Percentiles rank a stretch among this genome's conserved stretches.
phyloP scores from a whole-genome alignment of 345 rosid species.

The Raphanus sativus region DNA sequence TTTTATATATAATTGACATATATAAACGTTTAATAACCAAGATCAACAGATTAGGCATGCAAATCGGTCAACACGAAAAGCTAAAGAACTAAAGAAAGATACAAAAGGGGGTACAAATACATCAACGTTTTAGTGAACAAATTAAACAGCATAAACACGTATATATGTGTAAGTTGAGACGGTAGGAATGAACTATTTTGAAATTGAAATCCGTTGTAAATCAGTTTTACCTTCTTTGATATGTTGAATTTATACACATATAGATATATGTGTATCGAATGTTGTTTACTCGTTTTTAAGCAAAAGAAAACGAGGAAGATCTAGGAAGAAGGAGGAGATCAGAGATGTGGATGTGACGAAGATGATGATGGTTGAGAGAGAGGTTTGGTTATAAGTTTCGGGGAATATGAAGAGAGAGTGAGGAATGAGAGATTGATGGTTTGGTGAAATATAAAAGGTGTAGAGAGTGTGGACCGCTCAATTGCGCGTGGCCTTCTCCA shows the following conservation, averaged over 20 bases:
- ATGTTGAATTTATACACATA: neutral
- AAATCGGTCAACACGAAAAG: slow-evolving; percentile 2
- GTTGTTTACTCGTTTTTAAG: slow-evolving; percentile 21
- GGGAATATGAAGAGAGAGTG: slow-evolving; percentile 8
- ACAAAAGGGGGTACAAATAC: neutral
- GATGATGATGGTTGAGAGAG: slow-evolving; percentile 21
- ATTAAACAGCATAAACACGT: neutral
- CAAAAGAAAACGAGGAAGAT: slow-evolving; percentile 36
- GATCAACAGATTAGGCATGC: neutral
- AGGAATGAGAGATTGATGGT: slow-evolving; percentile 33
- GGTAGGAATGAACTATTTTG: neutral
- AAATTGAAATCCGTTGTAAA: neutral
- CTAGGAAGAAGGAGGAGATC: slow-evolving; percentile 19
- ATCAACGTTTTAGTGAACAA: neutral
- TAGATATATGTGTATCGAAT: neutral
- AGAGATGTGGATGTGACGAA: slow-evolving; percentile 31
- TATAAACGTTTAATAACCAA: neutral
- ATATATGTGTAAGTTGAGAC: slow-evolving; percentile 2
- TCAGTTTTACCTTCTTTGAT: slow-evolving; percentile 27
- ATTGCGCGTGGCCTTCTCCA: slow-evolving; percentile 76
- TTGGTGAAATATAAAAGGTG: slow-evolving; percentile 28
- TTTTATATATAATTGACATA: neutral
- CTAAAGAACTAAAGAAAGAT: neutral
- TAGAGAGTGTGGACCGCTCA: slow-evolving; percentile 68
- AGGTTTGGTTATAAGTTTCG: slow-evolving; percentile 21